Base-by-base conservation (phyloP, 2,329 filamentous ascomycete species). In the Trichoderma sp. region DNA sequence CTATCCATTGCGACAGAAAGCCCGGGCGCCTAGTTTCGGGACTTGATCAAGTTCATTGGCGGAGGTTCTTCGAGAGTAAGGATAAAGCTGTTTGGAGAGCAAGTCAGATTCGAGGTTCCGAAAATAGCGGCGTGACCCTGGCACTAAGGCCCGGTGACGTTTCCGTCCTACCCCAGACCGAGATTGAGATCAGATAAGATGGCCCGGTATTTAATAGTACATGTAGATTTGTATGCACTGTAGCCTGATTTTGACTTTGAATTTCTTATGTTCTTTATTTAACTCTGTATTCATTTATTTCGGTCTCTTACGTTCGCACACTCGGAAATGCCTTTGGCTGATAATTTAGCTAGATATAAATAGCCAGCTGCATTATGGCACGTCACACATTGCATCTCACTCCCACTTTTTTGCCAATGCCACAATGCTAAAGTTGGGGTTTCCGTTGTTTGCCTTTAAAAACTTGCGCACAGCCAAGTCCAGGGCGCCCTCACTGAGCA, bases 401-500 rank as follows among this genome's bases (percentile, higher is more conserved):
- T 67, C 24, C 8, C 53, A 31, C 21, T 70, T 72, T 69, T 72
- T 72, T 3, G 79, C 76, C 72, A 81, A 66, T 10, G 80, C 80
- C 5, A 81, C 78, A 65, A 81, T 77, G 70, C 80, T 81, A 71
- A 82, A 82, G 67, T 82, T 79, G 5, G 78, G 61, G 35, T 79
- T 79, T 0, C 78, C 80, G 19, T 78, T 72, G 0, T 77, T 72
- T 49, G 74, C 72, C 58, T 80, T 80, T 57, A 86, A 80, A 64
- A 84, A 81, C 68, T 79, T 78, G 72, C 77, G 80, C 21, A 87
- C 72, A 1, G 83, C 91, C 67, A 90, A 79, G 24, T 90, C 84
- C 69, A 95, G 79, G n/a, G 91, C 92, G 74, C 82, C 85, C 68
- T 90, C 86, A 75, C 91, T 91, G 71, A 91, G 76, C 65, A 90